Conservation (phyloP, 2,329 filamentous ascomycete genomes). For the Pezicula carpinea region DNA sequence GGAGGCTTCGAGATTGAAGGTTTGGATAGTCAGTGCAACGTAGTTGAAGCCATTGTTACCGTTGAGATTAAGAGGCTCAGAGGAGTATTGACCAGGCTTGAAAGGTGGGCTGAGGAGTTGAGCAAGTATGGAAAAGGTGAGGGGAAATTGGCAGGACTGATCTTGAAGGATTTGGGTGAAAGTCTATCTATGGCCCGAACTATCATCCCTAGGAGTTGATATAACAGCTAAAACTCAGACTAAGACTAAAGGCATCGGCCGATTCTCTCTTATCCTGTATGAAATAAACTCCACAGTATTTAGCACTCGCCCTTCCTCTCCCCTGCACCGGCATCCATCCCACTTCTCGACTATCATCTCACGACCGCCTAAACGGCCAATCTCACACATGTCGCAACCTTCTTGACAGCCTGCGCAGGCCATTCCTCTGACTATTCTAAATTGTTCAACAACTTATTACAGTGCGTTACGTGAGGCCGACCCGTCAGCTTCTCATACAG, state of each 20-base stretch:
- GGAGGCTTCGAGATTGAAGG: not conserved
- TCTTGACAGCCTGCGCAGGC: slow-evolving; percentile 1
- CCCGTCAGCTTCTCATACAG: not conserved
- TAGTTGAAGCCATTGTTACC: not conserved
- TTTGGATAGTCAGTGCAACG: not conserved
- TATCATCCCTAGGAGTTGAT: not conserved
- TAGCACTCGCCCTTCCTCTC: too few relatives aligned
- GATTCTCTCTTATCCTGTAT: too few relatives aligned
- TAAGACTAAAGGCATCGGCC: too few relatives aligned
- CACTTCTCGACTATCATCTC: not conserved
- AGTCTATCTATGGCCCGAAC: too few relatives aligned
- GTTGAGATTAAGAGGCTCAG: not conserved
- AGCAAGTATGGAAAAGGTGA: not conserved
- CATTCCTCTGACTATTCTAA: not conserved
- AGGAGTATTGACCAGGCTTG: not conserved
- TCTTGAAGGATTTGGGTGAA: not conserved
- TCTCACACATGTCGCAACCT: not conserved
- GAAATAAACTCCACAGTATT: too few relatives aligned
- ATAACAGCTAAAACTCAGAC: not conserved
- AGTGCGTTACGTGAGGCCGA: not conserved
- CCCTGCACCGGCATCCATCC: too few relatives aligned
- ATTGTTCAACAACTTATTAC: slow-evolving; percentile 1
- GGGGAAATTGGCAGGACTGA: slow-evolving; percentile 1
- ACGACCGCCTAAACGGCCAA: not conserved
- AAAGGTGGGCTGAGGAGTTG: not conserved